These are phyloP conservation scores for Heimioporus sp. DNA, from an alignment of 768 basidiomycete genomes.

Conservation along the genomic window DNA sequence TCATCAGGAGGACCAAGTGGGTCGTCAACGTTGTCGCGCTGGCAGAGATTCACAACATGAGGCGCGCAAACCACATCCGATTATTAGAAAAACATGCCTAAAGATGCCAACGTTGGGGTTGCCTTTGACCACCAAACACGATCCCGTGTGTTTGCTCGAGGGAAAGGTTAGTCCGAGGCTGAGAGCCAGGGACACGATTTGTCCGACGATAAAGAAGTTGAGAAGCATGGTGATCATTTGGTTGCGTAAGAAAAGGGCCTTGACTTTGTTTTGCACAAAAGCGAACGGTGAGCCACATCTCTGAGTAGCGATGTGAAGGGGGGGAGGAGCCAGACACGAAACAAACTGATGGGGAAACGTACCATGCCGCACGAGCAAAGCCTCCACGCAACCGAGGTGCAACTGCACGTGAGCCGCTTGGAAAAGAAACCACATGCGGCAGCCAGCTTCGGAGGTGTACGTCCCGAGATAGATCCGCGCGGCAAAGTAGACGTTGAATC, in stretches of 20 bases:
- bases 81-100: constrained; percentile 3
- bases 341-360: no score
- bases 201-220: constrained; percentile 3
- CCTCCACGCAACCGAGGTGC: constrained; percentile 11
- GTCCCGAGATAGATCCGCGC: constrained; percentile 14
- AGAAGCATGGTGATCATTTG: constrained; percentile 7
- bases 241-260: constrained; percentile 14
- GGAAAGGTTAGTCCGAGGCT: constrained; percentile 11
- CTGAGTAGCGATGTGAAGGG: not conserved
- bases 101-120: constrained; percentile 16
- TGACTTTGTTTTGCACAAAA: constrained; percentile 11
- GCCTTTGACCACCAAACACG: constrained; percentile 12
- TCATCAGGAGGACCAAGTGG: constrained; percentile 8
- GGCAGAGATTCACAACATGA: not conserved
- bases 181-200: constrained; percentile 15
- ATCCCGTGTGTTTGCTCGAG: constrained; percentile 1
- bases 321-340: not conserved
- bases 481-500: constrained; percentile 23
- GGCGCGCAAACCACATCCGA: not conserved
- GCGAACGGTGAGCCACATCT: not conserved
- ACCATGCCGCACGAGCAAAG: constrained; percentile 18
- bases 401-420: constrained; percentile 12
- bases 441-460: constrained; percentile 1
- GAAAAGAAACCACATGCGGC: constrained; percentile 17
- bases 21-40: constrained; percentile 19